phyloP scores from a whole-genome alignment of 352 stramenopile genomes.

The Phytophthora hibernalis region DNA sequence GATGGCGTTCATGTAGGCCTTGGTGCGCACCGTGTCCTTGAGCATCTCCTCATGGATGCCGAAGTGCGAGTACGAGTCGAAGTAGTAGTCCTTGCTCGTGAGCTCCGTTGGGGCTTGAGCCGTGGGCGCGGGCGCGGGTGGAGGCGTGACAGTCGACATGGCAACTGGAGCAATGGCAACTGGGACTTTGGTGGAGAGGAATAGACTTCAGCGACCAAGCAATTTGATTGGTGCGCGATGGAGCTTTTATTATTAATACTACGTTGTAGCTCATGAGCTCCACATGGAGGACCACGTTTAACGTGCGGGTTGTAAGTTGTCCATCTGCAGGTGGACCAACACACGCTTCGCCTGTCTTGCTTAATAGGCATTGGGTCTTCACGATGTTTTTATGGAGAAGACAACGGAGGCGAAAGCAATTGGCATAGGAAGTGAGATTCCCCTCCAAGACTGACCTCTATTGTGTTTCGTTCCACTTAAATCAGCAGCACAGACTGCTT shows the following conservation, averaged over 20 bases:
- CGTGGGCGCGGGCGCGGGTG: conserved; percentile 29
- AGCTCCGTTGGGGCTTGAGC: conserved; percentile 52
- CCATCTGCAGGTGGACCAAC: too few species aligned
- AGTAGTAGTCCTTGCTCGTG: conserved; percentile 98
- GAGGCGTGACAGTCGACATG: conserved; percentile 47
- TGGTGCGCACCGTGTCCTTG: conserved; percentile 97
- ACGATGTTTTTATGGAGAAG: too few species aligned
- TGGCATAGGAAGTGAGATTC: conserved; percentile 37
- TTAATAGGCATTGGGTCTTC: too few species aligned
- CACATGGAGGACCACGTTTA: too few species aligned
- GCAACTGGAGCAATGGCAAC: conserved; percentile 10
- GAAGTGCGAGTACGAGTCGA: conserved; percentile 98
- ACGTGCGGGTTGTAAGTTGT: too few species aligned
- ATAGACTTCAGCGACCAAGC: conserved; percentile 6
- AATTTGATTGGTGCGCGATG: conserved; percentile 37
- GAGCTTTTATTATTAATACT: too few species aligned
- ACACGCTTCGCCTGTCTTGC: too few species aligned
- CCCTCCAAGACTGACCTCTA: conserved; percentile 45
- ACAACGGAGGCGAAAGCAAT: conserved; percentile 1
- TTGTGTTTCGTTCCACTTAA: conserved; percentile 43
- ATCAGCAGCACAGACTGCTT: conserved; percentile 27
- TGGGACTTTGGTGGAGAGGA: conserved; percentile 21
- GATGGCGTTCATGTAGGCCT: conserved; percentile 98
- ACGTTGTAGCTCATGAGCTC: background rate
- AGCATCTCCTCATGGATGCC: conserved; percentile 99